phyloP scores from a whole-genome alignment of 2,329 filamentous ascomycete genomes.

The Ophiosphaerella korrae region DNA sequence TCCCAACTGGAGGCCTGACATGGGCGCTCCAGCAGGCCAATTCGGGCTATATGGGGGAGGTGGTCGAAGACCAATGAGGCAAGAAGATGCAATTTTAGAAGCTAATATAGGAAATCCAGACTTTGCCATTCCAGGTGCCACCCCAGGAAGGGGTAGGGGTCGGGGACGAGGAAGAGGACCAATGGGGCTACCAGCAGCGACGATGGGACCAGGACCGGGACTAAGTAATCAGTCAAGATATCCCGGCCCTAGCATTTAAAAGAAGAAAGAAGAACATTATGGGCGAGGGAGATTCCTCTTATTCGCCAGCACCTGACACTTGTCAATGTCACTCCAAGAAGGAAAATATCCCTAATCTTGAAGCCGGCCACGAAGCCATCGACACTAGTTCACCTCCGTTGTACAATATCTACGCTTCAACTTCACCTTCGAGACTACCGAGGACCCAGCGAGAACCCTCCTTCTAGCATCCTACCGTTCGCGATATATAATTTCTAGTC shows the following conservation, averaged over 20 bases:
- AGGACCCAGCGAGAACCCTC: too few species aligned
- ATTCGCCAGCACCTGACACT: too few species aligned
- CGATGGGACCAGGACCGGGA: slow-evolving; percentile 31
- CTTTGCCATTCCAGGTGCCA: slow-evolving; percentile 69
- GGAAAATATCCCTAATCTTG: too few species aligned
- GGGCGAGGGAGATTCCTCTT: neutral
- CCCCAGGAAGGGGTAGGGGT: slow-evolving; percentile 40
- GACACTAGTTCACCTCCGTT: too few species aligned
- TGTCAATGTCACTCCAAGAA: too few species aligned
- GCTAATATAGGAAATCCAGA: slow-evolving; percentile 72
- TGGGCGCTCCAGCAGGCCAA: slow-evolving; percentile 47
- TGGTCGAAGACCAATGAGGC: slow-evolving; percentile 51
- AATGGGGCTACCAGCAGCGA: slow-evolving; percentile 29
- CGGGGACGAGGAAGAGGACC: slow-evolving; percentile 39
- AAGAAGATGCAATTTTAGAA: slow-evolving; percentile 75
- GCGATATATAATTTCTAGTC: slow-evolving; percentile 4
- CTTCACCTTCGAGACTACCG: neutral
- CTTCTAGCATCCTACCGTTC: neutral
- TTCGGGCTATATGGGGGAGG: slow-evolving; percentile 38
- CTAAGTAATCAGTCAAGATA: slow-evolving; percentile 41
- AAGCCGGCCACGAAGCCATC: neutral
- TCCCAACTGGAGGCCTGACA: slow-evolving; percentile 74
- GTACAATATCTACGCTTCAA: neutral
- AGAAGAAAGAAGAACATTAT: slow-evolving; percentile 5
- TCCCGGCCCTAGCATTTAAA: slow-evolving; percentile 40